Percentiles rank a stretch among this genome's conserved stretches.
Conservation (phyloP, 768 basidiomycete species). For the Nidularia sp. region DNA sequence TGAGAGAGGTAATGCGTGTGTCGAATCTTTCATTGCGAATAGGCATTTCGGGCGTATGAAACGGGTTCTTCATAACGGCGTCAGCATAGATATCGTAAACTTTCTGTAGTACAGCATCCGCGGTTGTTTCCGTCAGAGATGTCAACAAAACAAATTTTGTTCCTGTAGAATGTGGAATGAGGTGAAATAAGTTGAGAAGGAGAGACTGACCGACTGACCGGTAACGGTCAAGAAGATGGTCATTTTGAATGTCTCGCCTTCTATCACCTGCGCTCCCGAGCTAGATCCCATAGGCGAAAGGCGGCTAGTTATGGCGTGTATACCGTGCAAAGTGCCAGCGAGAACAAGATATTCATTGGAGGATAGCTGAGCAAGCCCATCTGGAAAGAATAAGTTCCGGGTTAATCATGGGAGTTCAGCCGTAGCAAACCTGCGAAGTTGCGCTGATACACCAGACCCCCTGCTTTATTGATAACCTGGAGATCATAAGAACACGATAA, state of each 20-base stretch:
- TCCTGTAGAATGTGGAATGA: slow-evolving; percentile 40
- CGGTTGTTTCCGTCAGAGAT: slow-evolving; percentile 68
- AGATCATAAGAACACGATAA: background rate
- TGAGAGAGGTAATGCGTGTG: slow-evolving; percentile 54
- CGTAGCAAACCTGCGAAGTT: slow-evolving; percentile 69
- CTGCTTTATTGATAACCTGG: slow-evolving; percentile 97
- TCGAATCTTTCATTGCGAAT: slow-evolving; percentile 92
- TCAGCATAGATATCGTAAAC: slow-evolving; percentile 94
- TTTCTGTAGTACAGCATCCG: slow-evolving; percentile 70
- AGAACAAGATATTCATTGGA: slow-evolving; percentile 95
- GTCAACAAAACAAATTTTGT: slow-evolving; percentile 95
- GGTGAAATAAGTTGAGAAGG: background rate
- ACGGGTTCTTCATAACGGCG: slow-evolving; percentile 98
- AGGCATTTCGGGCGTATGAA: slow-evolving; percentile 99
- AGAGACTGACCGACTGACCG: slow-evolving; percentile 41
- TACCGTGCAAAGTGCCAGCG: slow-evolving; percentile 94
- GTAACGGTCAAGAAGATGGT: slow-evolving; percentile 87
- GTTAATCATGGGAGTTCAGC: background rate
- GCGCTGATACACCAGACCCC: slow-evolving; percentile 91
- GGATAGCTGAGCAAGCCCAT: slow-evolving; percentile 85
- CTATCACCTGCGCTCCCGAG: slow-evolving; percentile 92
- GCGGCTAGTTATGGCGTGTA: slow-evolving; percentile 95
- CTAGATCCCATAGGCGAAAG: slow-evolving; percentile 79
- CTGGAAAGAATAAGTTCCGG: slow-evolving; percentile 33
- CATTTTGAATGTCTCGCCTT: slow-evolving; percentile 94